A percentile compares a stretch with the other conserved stretches of the same genome.
Conservation (phyloP, 306 rosid genomes). For the Quercus rubra region DNA sequence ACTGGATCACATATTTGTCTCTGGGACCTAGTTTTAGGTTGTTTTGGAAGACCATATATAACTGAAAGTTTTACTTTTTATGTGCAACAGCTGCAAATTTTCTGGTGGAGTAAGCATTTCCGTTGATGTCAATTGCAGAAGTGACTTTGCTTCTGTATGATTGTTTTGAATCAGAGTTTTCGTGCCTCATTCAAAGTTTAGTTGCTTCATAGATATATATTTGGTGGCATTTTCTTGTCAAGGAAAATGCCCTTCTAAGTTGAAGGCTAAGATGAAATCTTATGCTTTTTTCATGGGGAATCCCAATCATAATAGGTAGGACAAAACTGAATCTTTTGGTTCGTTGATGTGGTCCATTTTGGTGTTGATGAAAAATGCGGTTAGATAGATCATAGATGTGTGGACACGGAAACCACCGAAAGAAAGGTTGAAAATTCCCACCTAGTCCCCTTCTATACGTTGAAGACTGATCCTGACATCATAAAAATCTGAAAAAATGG, state of each 20-base stretch:
- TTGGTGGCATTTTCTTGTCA: neutral
- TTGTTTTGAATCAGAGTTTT: conserved; percentile 1
- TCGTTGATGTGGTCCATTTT: conserved; percentile 25
- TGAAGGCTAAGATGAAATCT: conserved; percentile 1
- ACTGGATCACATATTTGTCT: neutral
- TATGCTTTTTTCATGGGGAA: neutral
- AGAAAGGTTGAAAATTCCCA: conserved; percentile 20
- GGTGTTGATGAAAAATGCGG: neutral
- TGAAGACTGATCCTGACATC: conserved; percentile 17
- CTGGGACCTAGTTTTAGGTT: neutral
- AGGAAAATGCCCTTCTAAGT: neutral
- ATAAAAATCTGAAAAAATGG: neutral
- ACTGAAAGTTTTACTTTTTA: neutral
- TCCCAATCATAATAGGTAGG: conserved; percentile 11
- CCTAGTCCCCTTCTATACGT: neutral
- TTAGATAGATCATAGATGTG: neutral
- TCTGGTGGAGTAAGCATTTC: neutral
- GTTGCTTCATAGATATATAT: neutral
- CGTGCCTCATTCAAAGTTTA: neutral
- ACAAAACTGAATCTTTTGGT: conserved; percentile 14
- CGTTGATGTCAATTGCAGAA: neutral
- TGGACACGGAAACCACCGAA: conserved; percentile 20
- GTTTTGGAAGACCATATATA: neutral
- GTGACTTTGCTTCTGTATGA: neutral
- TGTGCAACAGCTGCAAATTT: neutral